Conservation (phyloP, 495 filamentous ascomycete species). For the Xylaria grammica region DNA sequence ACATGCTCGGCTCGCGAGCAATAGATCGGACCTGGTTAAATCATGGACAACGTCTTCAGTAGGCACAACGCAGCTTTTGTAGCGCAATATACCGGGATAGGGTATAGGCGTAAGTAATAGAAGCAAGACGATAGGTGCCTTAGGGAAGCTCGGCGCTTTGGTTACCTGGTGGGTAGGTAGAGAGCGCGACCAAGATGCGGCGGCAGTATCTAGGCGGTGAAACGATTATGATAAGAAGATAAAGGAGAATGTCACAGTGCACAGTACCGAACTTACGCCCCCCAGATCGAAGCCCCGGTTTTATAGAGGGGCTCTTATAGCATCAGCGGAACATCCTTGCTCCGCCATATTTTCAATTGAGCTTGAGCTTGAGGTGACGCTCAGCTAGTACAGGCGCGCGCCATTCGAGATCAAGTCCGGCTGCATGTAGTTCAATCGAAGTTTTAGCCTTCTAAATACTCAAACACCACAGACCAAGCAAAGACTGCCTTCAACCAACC, state of each 20-base stretch:
- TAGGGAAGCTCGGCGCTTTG: not conserved
- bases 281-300: too few relatives aligned
- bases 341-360: conserved; percentile 21
- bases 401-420: too few relatives aligned
- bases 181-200: conserved; percentile 1
- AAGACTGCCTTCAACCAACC: not conserved
- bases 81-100: not conserved
- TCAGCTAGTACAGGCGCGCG: too few relatives aligned
- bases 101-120: not conserved
- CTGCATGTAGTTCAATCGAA: not conserved
- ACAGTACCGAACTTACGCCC: too few relatives aligned
- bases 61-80: not conserved
- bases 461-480: not conserved
- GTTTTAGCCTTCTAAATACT: not conserved
- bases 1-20: conserved; percentile 59
- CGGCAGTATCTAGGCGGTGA: conserved; percentile 22
- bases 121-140: not conserved
- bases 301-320: too few relatives aligned
- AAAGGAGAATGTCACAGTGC: not conserved
- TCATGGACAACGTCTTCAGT: conserved; percentile 30
- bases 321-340: conserved; percentile 23
- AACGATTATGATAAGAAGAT: not conserved
- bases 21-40: conserved; percentile 19
- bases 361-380: conserved; percentile 33
- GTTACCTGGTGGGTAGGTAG: not conserved